A percentile compares a stretch with the other conserved stretches of the same genome.
Evolutionary conservation across 108 stramenopile species (phyloP).

Genomic region (Thalassiosira profunda): DNA sequence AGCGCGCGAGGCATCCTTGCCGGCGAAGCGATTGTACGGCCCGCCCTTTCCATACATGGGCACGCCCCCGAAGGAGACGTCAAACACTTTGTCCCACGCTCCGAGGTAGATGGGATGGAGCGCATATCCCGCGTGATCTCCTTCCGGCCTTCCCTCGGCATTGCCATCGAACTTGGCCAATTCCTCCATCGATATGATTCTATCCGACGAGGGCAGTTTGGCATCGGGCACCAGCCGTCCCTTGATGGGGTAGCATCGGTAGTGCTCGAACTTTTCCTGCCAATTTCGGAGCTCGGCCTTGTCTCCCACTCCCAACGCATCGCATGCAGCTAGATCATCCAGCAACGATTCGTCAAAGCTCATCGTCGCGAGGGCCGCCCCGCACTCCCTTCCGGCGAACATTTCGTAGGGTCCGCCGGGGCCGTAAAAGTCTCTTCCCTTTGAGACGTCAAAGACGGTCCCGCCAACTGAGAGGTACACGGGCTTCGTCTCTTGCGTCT

Average conservation of each 20-base stretch:
- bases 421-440: conserved; percentile 93
- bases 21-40: conserved; percentile 94
- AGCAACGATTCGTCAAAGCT: conserved; percentile 88
- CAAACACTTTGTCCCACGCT: conserved; percentile 87
- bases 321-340: conserved; percentile 76
- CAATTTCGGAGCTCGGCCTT: conserved; percentile 87
- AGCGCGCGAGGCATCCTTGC: conserved; percentile 93
- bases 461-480: conserved; percentile 93
- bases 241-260: conserved; percentile 89
- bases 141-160: conserved; percentile 56
- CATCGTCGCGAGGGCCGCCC: conserved; percentile 94
- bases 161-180: conserved; percentile 64
- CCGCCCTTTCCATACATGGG: conserved; percentile 86
- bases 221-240: conserved; percentile 84
- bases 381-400: conserved; percentile 97
- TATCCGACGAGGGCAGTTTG: conserved; percentile 54
- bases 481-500: conserved; percentile 76
- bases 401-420: conserved; percentile 91
- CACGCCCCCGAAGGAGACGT: conserved; percentile 96
- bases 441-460: conserved; percentile 94
- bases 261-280: conserved; percentile 94
- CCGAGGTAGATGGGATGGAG: conserved; percentile 88
- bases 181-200: conserved; percentile 74
- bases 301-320: conserved; percentile 83
- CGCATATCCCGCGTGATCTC: conserved; percentile 61